Base-by-base conservation (phyloP, 1,284 basidiomycete genomes). In the Cryptococcus floricola region DNA sequence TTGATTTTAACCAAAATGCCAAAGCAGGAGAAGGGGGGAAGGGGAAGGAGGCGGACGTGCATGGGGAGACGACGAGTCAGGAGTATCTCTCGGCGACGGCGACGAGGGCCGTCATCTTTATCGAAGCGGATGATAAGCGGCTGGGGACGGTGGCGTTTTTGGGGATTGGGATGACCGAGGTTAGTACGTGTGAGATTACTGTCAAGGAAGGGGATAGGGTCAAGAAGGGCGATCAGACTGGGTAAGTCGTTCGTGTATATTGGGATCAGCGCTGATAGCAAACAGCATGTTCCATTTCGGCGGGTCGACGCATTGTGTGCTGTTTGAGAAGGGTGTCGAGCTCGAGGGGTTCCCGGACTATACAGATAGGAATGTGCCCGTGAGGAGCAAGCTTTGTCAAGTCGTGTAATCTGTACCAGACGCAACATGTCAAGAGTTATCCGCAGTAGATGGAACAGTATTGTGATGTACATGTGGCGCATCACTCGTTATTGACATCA, bases 101-200 rank as follows among this genome's bases (percentile, higher is more conserved):
- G 2, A 77, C 83, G 13, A 79, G 83, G 25, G 75, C 76, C 0
- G 67, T 84, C 48, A 78, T 85, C 48, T 82, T 80, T 59, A 84
- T 85, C 69, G 66, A 82, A 54, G 76, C 81, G 18, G 77, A 80
- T 48, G 81, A 83, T 61, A 74, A 78, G 0, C 66, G 72, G 31
- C 81, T 84, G 41, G 82, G 83, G 0, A 60, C 81, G 55, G 76
- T 82, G 67, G 78, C 77, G 48, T 81, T 84, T 64, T 73, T 84
- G 9, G 80, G 69, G 0, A 76, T 84, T 25, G 83, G 83, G 0
- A 83, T 85, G 82, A 76, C 73, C 0, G 83, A 84, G 65, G 78
- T 84, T 0, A 83, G 83, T n/a, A 83, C 81, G 8, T 81, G 80
- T 52, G 78, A 80, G 43, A 71, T 70, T 25, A 73, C 69, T 1